phyloP scores from a whole-genome alignment of 345 rosid genomes.

The Leavenworthia alabamica region DNA sequence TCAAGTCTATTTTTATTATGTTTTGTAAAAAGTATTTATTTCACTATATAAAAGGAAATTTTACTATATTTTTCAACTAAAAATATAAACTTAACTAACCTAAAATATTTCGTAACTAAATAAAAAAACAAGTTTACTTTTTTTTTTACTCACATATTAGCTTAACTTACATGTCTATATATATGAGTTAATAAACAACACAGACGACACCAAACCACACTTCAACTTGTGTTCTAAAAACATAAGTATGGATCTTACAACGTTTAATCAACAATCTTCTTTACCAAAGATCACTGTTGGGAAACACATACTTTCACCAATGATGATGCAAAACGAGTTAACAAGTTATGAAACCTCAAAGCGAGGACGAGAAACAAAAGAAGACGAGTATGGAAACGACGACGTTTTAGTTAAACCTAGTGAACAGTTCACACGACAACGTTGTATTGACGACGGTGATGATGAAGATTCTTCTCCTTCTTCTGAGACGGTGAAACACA shows the following conservation, averaged over 20 bases:
- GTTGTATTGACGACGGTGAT: not conserved
- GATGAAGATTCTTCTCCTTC: not conserved
- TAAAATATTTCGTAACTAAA: too few species aligned
- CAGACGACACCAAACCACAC: not conserved
- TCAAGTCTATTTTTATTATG: too few species aligned
- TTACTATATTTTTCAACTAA: too few species aligned
- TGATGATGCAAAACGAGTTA: not conserved
- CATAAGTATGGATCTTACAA: not conserved
- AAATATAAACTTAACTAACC: too few species aligned
- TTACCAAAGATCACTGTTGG: not conserved
- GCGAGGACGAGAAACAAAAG: not conserved
- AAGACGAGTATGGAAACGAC: not conserved
- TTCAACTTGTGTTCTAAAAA: not conserved
- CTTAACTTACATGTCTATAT: not conserved
- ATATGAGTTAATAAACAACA: not conserved
- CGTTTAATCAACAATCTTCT: not conserved
- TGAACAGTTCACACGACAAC: constrained; percentile 1
- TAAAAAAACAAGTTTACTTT: too few species aligned
- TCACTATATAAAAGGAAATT: too few species aligned
- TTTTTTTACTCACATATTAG: not conserved
- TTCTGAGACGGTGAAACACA: not conserved
- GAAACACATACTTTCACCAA: not conserved
- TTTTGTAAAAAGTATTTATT: too few species aligned
- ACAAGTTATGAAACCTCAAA: not conserved
- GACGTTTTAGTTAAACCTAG: constrained; percentile 16